These are phyloP conservation scores for Penicillium atrosanguineum DNA, from an alignment of 495 filamentous ascomycete species.

Conservation along the genomic window DNA sequence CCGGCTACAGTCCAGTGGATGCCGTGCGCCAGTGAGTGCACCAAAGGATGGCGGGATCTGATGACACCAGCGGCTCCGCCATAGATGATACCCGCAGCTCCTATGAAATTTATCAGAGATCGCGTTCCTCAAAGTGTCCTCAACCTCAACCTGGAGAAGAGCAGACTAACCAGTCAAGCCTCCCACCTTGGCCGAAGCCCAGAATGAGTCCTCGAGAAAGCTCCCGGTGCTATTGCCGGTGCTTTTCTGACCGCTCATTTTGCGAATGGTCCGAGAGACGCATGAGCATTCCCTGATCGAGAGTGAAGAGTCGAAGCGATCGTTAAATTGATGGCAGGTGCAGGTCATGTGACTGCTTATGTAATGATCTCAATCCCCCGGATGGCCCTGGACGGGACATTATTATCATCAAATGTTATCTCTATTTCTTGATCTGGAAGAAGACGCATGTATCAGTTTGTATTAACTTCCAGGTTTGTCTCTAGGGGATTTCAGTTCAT, in stretches of 20 bases:
- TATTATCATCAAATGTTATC: background rate
- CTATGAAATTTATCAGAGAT: conserved; percentile 35
- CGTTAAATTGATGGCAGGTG: background rate
- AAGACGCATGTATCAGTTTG: no score
- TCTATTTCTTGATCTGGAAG: background rate
- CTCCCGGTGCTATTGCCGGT: conserved; percentile 3
- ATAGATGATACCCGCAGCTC: conserved; percentile 64
- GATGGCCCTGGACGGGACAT: background rate
- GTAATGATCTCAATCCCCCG: conserved; percentile 1
- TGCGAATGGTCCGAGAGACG: conserved; percentile 15
- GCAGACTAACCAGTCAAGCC: conserved; percentile 49
- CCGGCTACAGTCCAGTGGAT: conserved; percentile 80
- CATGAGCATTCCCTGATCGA: conserved; percentile 11
- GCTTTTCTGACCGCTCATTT: conserved; percentile 29
- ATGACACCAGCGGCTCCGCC: conserved; percentile 69
- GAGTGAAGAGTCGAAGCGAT: conserved; percentile 1
- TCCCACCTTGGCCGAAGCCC: conserved; percentile 49
- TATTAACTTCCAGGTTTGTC: no score
- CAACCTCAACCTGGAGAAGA: background rate
- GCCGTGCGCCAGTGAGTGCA: conserved; percentile 71
- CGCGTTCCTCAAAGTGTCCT: background rate
- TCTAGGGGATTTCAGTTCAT: no score
- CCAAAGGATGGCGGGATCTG: conserved; percentile 58
- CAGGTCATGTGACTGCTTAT: conserved; percentile 3
- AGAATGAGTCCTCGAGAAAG: conserved; percentile 24